Evolutionary conservation across 495 filamentous ascomycete species (phyloP).

Genomic region (Aspergillus heteromorphus): DNA sequence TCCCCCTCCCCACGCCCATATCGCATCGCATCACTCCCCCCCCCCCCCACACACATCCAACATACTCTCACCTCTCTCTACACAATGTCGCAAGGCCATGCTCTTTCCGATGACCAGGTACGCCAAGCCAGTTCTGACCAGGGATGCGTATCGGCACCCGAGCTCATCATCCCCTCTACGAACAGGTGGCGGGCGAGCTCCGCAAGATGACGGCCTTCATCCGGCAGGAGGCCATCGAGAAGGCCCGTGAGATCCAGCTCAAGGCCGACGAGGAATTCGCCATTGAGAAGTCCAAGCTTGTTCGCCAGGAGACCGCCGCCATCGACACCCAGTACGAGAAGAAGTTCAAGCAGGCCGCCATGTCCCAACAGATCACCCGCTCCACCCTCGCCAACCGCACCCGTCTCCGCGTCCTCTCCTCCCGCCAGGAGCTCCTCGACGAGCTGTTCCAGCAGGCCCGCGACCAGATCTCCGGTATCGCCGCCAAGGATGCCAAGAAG

Average conservation of each 20-base stretch:
- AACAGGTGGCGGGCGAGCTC: constrained; percentile 86
- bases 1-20: background rate
- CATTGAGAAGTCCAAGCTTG: constrained; percentile 97
- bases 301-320: constrained; percentile 83
- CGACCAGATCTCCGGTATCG: constrained; percentile 57
- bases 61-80: constrained; percentile 20
- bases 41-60: constrained; percentile 19
- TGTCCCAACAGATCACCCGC: constrained; percentile 95
- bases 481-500: constrained; percentile 58
- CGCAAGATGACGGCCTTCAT: constrained; percentile 99
- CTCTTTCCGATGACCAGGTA: constrained; percentile 97
- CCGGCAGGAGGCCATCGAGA: constrained; percentile 94
- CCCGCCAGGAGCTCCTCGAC: constrained; percentile 86
- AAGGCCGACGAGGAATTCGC: constrained; percentile 98
- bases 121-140: constrained; percentile 14
- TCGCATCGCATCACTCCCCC: constrained; percentile 11
- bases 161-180: constrained; percentile 16
- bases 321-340: constrained; percentile 93
- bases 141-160: constrained; percentile 8
- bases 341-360: constrained; percentile 94
- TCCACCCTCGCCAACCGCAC: constrained; percentile 95
- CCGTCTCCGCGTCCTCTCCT: constrained; percentile 76
- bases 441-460: constrained; percentile 79
- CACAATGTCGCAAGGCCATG: constrained; percentile 87
- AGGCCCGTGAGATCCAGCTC: constrained; percentile 91